Conservation (phyloP, 495 filamentous ascomycete genomes). For the Xylaria cubensis region DNA sequence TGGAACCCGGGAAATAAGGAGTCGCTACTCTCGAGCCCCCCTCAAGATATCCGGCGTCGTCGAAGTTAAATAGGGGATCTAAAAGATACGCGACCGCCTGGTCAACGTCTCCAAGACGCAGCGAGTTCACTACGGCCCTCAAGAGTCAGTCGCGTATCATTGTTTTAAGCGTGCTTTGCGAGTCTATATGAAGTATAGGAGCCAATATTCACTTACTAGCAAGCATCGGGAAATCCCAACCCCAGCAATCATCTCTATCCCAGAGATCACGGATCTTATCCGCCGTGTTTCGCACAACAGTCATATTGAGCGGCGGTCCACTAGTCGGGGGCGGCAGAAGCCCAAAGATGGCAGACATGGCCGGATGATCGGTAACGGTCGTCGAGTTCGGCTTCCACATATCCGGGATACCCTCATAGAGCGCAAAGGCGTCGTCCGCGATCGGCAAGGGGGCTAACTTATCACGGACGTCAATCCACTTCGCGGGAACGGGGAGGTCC, state of each 20-base stretch:
- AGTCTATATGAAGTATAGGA: background rate
- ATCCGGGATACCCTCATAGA: slow-evolving; percentile 58
- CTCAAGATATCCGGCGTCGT: slow-evolving; percentile 60
- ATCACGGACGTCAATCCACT: slow-evolving; percentile 51
- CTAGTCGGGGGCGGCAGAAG: slow-evolving; percentile 54
- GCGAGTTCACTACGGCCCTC: slow-evolving; percentile 46
- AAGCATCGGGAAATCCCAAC: slow-evolving; percentile 63
- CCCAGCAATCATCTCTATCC: slow-evolving; percentile 56
- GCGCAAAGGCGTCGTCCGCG: slow-evolving; percentile 50
- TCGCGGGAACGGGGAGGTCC: slow-evolving; percentile 39
- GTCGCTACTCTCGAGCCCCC: slow-evolving; percentile 60
- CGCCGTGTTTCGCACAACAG: slow-evolving; percentile 50
- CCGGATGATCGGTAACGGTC: slow-evolving; percentile 58
- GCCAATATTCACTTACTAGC: slow-evolving; percentile 41
- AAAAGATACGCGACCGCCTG: slow-evolving; percentile 57
- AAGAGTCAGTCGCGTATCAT: background rate
- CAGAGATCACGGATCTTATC: slow-evolving; percentile 51
- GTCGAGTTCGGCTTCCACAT: slow-evolving; percentile 51
- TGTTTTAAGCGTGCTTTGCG: background rate
- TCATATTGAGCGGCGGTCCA: slow-evolving; percentile 46
- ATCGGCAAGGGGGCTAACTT: slow-evolving; percentile 55
- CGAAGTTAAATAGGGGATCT: slow-evolving; percentile 54
- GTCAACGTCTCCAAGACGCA: slow-evolving; percentile 52
- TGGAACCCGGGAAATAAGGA: slow-evolving; percentile 61
- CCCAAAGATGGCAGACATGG: slow-evolving; percentile 56